A percentile compares a stretch with the other conserved stretches of the same genome.
Evolutionary conservation across 2,329 filamentous ascomycete species (phyloP).

Genomic region (Dendrostoma leiphaemia): DNA sequence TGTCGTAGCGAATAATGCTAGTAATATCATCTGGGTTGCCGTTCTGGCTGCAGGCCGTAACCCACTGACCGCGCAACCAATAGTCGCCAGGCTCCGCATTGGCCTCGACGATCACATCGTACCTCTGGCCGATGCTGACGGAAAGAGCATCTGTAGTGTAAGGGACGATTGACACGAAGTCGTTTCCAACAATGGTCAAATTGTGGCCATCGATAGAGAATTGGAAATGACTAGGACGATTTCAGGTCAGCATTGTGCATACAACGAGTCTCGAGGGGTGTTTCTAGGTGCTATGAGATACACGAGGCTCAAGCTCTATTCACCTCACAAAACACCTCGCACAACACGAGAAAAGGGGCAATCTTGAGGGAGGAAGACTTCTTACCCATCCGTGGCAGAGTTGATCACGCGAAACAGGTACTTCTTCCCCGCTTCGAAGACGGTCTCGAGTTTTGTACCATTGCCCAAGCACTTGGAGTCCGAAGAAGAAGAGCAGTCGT

Average conservation of each 20-base stretch:
- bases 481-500: no score
- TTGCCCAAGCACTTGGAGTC: constrained; percentile 23
- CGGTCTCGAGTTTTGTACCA: constrained; percentile 30
- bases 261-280: no score
- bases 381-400: constrained; percentile 46
- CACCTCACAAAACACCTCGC: no score
- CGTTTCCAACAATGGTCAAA: constrained; percentile 31
- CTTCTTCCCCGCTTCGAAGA: constrained; percentile 38
- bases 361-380: no score
- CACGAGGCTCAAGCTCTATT: no score
- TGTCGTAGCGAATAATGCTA: constrained; percentile 24
- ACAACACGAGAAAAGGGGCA: no score
- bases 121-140: constrained; percentile 45
- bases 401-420: constrained; percentile 50
- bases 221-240: no score
- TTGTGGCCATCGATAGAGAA: constrained; percentile 39
- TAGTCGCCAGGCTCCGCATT: constrained; percentile 33
- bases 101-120: constrained; percentile 46
- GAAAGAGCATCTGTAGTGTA: constrained; percentile 47
- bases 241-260: no score
- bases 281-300: no score
- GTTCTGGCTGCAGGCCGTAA: constrained; percentile 9
- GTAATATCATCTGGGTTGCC: constrained; percentile 4
- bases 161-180: constrained; percentile 51
- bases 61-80: constrained; percentile 41